These are phyloP conservation scores for Krasilnikovozyma curviuscula DNA, from an alignment of 768 basidiomycete genomes.

Conservation along the genomic window DNA sequence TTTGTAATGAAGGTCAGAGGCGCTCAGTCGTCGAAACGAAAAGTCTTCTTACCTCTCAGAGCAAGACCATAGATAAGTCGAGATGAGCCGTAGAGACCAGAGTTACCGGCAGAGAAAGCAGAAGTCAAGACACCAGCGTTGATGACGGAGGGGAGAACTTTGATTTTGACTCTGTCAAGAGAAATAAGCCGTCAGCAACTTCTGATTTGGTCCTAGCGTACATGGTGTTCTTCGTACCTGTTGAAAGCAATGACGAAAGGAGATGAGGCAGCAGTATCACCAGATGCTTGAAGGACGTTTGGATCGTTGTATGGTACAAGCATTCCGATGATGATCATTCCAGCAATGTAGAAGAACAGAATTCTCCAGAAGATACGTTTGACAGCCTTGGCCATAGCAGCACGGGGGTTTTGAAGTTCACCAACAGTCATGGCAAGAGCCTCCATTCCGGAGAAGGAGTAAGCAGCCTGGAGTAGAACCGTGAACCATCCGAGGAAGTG, in stretches of 20 bases:
- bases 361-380: conserved; percentile 64
- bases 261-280: conserved; percentile 54
- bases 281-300: conserved; percentile 33
- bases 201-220: too few relatives aligned
- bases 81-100: conserved; percentile 19
- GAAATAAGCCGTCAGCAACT: too few relatives aligned
- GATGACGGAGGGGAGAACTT: conserved; percentile 36
- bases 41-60: conserved; percentile 25
- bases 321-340: too few relatives aligned
- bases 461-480: conserved; percentile 8
- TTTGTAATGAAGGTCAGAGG: too few relatives aligned
- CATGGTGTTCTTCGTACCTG: too few relatives aligned
- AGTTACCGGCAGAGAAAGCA: conserved; percentile 12
- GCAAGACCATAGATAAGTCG: conserved; percentile 29
- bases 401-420: conserved; percentile 57
- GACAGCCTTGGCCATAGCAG: conserved; percentile 58
- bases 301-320: conserved; percentile 51
- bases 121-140: conserved; percentile 46
- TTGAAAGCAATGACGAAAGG: conserved; percentile 75
- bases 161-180: conserved; percentile 55
- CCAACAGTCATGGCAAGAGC: conserved; percentile 45
- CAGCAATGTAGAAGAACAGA: conserved; percentile 55
- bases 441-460: conserved; percentile 56
- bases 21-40: too few relatives aligned
- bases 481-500: conserved; percentile 28